Conservation (phyloP, 306 rosid genomes). For the Inga laurina region DNA sequence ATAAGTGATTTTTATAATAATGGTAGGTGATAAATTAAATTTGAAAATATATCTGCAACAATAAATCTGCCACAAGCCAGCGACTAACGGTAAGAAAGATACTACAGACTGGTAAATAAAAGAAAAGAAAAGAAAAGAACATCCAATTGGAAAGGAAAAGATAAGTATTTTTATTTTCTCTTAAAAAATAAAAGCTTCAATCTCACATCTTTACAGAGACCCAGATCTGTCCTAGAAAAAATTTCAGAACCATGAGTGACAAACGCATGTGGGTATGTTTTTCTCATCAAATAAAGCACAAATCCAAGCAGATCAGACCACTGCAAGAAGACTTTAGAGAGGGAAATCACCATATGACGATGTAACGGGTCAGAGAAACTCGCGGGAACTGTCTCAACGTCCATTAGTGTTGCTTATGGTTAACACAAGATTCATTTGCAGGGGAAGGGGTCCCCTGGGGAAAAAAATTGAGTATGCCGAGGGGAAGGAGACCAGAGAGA, state of each 20-base stretch:
- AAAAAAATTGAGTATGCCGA: conserved; percentile 42
- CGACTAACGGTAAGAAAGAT: conserved; percentile 45
- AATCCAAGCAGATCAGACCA: conserved; percentile 65
- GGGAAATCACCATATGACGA: conserved; percentile 50
- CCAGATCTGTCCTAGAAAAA: conserved; percentile 58
- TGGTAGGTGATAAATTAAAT: too few relatives aligned
- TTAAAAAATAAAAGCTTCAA: background rate
- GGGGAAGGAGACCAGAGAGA: background rate
- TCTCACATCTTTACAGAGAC: conserved; percentile 71
- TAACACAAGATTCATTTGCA: conserved; percentile 41
- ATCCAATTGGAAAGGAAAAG: conserved; percentile 42
- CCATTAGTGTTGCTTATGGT: conserved; percentile 45
- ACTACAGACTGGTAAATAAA: conserved; percentile 49
- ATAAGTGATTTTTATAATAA: too few relatives aligned
- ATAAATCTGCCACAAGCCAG: conserved; percentile 70
- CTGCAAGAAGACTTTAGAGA: conserved; percentile 43
- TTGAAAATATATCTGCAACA: conserved; percentile 39
- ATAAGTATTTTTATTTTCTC: background rate
- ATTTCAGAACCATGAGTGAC: conserved; percentile 39
- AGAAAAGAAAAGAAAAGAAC: conserved; percentile 36
- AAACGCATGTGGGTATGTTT: conserved; percentile 47
- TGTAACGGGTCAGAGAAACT: conserved; percentile 52
- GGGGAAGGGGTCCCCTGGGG: conserved; percentile 50
- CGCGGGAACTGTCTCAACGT: conserved; percentile 57
- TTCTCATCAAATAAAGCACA: conserved; percentile 40